Evolutionary conservation across 176 grass and related monocot species (phyloP).

Genomic region (Triticum aestivum): IWGSC_CS_RefSeq_v2.1 NC_057807.1:577264592-577265091

Average conservation of each 20-base stretch:
- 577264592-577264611: neutral
- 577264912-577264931: neutral
- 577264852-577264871: neutral
- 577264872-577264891: neutral
- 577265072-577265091: no score
- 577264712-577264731: neutral
- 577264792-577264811: neutral
- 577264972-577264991: neutral
- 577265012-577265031: neutral
- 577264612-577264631: neutral
- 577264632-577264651: neutral
- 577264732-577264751: neutral
- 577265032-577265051: neutral
- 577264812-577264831: neutral
- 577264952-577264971: neutral
- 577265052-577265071: neutral
- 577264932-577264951: neutral
- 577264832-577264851: neutral
- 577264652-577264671: neutral
- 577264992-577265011: neutral
- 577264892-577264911: neutral
- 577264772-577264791: neutral
- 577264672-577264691: neutral
- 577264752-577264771: neutral
- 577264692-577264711: neutral